phyloP scores from a whole-genome alignment of 352 stramenopile genomes.

The Globisporangium okanoganense region DNA sequence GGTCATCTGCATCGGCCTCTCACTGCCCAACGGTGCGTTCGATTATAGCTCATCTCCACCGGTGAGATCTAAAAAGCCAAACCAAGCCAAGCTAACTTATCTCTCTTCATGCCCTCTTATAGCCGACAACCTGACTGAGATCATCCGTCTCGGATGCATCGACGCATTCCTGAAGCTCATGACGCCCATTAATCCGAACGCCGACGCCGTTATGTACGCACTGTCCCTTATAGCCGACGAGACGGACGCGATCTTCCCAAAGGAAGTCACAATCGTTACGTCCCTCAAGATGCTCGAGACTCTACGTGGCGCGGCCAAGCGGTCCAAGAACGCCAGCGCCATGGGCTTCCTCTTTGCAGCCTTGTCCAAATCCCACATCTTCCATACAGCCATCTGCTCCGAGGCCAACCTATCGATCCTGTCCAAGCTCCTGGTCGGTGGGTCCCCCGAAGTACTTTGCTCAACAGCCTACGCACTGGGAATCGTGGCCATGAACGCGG shows the following conservation, averaged over 20 bases:
- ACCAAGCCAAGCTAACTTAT: not conserved
- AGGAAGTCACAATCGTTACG: conserved; percentile 31
- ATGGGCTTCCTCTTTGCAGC: conserved; percentile 60
- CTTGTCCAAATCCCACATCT: conserved; percentile 41
- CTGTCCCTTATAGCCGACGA: conserved; percentile 59
- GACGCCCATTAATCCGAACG: conserved; percentile 35
- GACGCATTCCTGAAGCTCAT: conserved; percentile 53
- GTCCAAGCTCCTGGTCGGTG: conserved; percentile 59
- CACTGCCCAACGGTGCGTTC: conserved; percentile 47
- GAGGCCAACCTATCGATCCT: conserved; percentile 61
- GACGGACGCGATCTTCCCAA: conserved; percentile 46
- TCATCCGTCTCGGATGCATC: conserved; percentile 47
- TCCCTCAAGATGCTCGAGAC: conserved; percentile 55
- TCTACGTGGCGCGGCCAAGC: conserved; percentile 56
- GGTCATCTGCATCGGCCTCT: conserved; percentile 50
- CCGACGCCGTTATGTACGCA: conserved; percentile 44
- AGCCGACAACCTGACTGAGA: conserved; percentile 57
- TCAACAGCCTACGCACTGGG: conserved; percentile 51
- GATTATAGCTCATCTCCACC: not conserved
- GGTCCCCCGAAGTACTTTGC: conserved; percentile 44
- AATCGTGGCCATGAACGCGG: conserved; percentile 32
- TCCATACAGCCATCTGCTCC: conserved; percentile 41
- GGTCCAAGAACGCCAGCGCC: conserved; percentile 43
- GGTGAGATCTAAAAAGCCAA: not conserved
- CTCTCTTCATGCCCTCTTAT: not conserved